phyloP scores from a whole-genome alignment of 1,139 yeast species.

The Saccharomyces hybrid region DNA sequence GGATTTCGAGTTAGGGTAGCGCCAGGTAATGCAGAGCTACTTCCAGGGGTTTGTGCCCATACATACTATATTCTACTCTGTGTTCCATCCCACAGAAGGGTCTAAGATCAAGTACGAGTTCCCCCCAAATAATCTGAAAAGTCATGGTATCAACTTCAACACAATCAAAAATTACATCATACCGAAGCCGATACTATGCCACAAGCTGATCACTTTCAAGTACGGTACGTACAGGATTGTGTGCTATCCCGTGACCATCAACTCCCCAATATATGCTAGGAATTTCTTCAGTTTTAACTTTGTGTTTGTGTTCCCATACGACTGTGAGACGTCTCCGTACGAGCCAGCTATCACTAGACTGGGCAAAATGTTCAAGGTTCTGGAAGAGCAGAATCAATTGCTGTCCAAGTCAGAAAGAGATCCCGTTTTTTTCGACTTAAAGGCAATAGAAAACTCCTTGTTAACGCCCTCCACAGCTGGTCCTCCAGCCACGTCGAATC shows the following conservation, averaged over 20 bases:
- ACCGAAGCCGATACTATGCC: constrained; percentile 88
- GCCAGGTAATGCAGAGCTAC: constrained; percentile 4
- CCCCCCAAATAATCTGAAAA: constrained; percentile 50
- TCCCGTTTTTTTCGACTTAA: constrained; percentile 28
- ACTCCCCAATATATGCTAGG: constrained; percentile 68
- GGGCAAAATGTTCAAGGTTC: constrained; percentile 80
- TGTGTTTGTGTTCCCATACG: constrained; percentile 82
- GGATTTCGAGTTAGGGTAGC: not conserved
- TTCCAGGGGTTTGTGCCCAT: constrained; percentile 47
- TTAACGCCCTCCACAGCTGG: not conserved
- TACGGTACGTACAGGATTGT: constrained; percentile 63
- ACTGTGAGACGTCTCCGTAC: constrained; percentile 75
- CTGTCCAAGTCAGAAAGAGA: constrained; percentile 47
- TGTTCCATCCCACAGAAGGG: constrained; percentile 92
- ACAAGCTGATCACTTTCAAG: constrained; percentile 67
- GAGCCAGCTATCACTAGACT: constrained; percentile 77
- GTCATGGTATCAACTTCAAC: constrained; percentile 67
- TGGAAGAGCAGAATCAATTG: constrained; percentile 81
- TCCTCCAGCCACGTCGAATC: not conserved
- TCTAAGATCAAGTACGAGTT: constrained; percentile 90
- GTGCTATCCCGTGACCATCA: constrained; percentile 87
- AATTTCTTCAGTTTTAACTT: constrained; percentile 90
- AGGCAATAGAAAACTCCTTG: constrained; percentile 3
- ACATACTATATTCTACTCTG: constrained; percentile 78
- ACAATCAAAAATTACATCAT: constrained; percentile 82